phyloP scores from a whole-genome alignment of 1,284 basidiomycete species.

The Austroboletus rostrupii region DNA sequence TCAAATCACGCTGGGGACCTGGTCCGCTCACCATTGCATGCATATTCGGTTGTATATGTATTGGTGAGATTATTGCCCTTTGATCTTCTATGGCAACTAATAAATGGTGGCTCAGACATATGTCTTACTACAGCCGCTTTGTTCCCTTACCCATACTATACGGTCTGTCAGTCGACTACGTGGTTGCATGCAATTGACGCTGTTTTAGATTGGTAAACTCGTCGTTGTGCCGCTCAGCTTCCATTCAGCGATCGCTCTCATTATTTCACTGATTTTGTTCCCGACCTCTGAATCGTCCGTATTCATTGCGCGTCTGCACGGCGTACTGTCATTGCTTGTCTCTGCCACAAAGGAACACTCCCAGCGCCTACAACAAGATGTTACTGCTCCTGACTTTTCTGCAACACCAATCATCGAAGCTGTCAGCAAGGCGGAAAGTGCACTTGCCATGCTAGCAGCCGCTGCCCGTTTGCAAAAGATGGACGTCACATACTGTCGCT shows the following conservation, averaged over 20 bases:
- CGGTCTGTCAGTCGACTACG: constrained; percentile 24
- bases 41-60: constrained; percentile 55
- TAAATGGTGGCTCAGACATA: constrained; percentile 42
- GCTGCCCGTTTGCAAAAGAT: constrained; percentile 54
- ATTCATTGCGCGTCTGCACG: constrained; percentile 53
- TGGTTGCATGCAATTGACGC: constrained; percentile 5
- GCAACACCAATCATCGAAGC: constrained; percentile 33
- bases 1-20: constrained; percentile 61
- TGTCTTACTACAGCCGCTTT: constrained; percentile 56
- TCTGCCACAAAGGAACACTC: constrained; percentile 48
- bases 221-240: constrained; percentile 61
- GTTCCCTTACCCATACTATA: constrained; percentile 67
- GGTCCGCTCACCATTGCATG: constrained; percentile 61
- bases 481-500: constrained; percentile 64
- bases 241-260: constrained; percentile 57
- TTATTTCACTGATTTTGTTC: constrained; percentile 56
- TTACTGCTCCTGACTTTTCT: constrained; percentile 47
- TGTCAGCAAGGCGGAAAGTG: constrained; percentile 51
- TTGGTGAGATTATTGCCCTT: constrained; percentile 36
- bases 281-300: constrained; percentile 64
- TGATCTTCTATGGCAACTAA: background rate
- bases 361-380: constrained; percentile 41
- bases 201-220: constrained; percentile 40
- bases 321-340: constrained; percentile 50
- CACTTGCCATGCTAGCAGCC: constrained; percentile 50